Base-by-base conservation (phyloP, 306 rosid genomes). In the Clitoria ternatea region DNA sequence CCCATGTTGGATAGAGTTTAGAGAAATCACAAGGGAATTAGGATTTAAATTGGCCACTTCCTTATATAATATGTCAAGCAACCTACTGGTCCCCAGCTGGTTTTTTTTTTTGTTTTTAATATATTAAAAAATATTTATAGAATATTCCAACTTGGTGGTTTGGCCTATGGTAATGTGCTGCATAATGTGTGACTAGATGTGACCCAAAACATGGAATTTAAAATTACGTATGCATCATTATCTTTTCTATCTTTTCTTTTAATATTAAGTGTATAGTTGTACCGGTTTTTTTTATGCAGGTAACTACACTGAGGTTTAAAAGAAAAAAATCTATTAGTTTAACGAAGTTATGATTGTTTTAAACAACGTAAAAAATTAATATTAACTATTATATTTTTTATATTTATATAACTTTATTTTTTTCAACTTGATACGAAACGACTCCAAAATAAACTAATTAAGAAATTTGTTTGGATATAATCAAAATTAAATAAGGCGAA, bases 61-160 rank as follows among this genome's bases (percentile, higher is more conserved):
- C 12, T n/a, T 39, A 30, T 10, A 13, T 55, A 6, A 35, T 39
- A 3, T 76, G 12, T 11, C 13, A 67, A 45, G 5, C 10, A 12
- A 17, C 19, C 37, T 26, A 8, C 5, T 0, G 17, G 26, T 19
- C 18, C 54, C 71, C 24, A 37, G 5, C 24, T 60, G 1, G 13
- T 40, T 40, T 4, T 50, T 52, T 1, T 11, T 50, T 50, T 48
- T 26, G 14, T 0, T 17, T 18, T 50, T 57, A 1, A 4, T 18
- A 18, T 9, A 52, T 5, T 33, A 6, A 5, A 7, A 35, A 42
- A n/a, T n/a, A 48, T 0, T 48, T 55, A 55, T 30, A 26, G 40
- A 50, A 39, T 49, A 49, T 36, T 59, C 52, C 18, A 26, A 72
- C 18, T 37, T 66, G 62, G 70, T 49, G 12, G 54, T 45, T 55